Conservation (phyloP, 2,329 filamentous ascomycete species). For the Cladosporium velox region DNA sequence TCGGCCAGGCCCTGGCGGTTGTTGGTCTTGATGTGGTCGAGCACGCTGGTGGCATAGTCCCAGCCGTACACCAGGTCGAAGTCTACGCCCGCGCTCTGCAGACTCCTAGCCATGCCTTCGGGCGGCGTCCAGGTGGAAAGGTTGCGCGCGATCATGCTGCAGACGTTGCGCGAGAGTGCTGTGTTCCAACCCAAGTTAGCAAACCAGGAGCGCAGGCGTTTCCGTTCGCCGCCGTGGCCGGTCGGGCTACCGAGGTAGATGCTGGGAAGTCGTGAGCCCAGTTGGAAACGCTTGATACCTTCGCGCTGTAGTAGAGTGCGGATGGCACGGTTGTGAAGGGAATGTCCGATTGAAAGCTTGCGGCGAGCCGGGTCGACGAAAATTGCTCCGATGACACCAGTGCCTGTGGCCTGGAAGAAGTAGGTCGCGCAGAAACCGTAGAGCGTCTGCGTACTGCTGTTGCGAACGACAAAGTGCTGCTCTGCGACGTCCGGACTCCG, state of each 20-base stretch:
- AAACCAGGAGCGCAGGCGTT: constrained; percentile 75
- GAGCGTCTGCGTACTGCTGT: constrained; percentile 85
- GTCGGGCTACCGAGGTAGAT: constrained; percentile 83
- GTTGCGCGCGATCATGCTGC: constrained; percentile 73
- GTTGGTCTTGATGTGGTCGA: constrained; percentile 72
- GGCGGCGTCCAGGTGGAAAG: constrained; percentile 73
- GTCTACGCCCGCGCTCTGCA: constrained; percentile 71
- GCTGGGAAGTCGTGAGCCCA: constrained; percentile 79
- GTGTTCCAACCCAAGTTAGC: constrained; percentile 87
- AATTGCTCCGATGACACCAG: constrained; percentile 79
- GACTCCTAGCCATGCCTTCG: constrained; percentile 71
- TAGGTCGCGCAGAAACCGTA: constrained; percentile 94
- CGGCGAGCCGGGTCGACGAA: constrained; percentile 85
- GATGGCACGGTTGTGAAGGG: constrained; percentile 82
- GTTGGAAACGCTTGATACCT: constrained; percentile 75
- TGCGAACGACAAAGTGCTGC: constrained; percentile 87
- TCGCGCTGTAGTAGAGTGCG: constrained; percentile 70
- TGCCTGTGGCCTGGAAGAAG: constrained; percentile 67
- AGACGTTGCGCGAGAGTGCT: constrained; percentile 61
- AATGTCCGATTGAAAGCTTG: constrained; percentile 86
- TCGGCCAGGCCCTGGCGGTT: constrained; percentile 77
- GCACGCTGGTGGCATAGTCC: constrained; percentile 72
- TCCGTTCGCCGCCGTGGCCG: constrained; percentile 61
- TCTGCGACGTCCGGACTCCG: constrained; percentile 71
- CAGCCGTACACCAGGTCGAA: constrained; percentile 83